Evolutionary conservation across 164 flowering plant genomes (phyloP).

Genomic region (Magnolia sinica): DNA sequence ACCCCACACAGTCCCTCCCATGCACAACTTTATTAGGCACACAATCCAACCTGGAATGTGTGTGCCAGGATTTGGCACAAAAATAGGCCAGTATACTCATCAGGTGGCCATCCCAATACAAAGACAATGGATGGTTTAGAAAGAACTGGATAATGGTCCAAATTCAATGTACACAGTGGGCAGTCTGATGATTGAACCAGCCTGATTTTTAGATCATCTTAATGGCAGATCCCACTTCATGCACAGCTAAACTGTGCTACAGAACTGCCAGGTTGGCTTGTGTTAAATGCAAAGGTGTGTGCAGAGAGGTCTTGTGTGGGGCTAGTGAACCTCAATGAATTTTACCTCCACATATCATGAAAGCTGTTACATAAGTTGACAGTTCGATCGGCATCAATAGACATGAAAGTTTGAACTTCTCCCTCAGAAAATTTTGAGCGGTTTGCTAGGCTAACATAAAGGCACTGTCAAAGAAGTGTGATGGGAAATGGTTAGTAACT

Average conservation of each 20-base stretch:
- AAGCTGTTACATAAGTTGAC: constrained; percentile 88
- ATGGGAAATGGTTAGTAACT: constrained; percentile 6
- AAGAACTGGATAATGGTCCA: neutral
- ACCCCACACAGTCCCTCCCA: neutral
- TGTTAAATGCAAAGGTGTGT: neutral
- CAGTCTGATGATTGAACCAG: neutral
- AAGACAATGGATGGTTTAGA: neutral
- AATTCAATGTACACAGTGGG: neutral
- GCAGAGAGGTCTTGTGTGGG: neutral
- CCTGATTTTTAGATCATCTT: neutral
- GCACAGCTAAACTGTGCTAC: neutral
- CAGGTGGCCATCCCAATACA: neutral
- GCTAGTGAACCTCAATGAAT: neutral
- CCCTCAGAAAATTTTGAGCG: constrained; percentile 86
- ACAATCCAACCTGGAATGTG: neutral
- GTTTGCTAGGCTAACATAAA: constrained; percentile 59
- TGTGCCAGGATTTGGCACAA: neutral
- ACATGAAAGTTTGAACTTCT: constrained; percentile 96
- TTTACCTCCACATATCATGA: constrained; percentile 96
- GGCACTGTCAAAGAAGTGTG: constrained; percentile 47
- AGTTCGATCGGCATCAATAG: constrained; percentile 93
- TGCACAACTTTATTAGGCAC: neutral
- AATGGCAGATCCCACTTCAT: neutral
- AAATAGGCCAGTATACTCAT: neutral
- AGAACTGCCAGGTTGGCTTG: neutral